A percentile compares a stretch with the other conserved stretches of the same genome.
Conservation (phyloP, 805 yeast species). For the Citeromyces nyonsensis region DNA sequence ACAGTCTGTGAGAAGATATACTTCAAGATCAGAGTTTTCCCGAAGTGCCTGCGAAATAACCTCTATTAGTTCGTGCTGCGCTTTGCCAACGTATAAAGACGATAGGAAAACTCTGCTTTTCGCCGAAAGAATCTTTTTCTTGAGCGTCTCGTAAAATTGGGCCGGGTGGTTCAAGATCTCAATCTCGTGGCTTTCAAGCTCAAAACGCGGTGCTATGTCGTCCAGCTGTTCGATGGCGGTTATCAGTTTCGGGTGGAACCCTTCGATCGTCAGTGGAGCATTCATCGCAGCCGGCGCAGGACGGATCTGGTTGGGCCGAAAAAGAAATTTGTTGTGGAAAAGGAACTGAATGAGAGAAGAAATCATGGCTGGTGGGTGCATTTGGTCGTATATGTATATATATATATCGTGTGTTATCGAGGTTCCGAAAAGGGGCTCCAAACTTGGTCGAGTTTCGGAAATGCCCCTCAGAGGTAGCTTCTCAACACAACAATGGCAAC, state of each 20-base stretch:
- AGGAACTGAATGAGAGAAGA: background rate
- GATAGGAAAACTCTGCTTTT: constrained; percentile 61
- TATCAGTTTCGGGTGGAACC: constrained; percentile 12
- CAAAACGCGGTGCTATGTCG: constrained; percentile 52
- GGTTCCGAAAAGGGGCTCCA: no score
- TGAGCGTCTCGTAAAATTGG: constrained; percentile 56
- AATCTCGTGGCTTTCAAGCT: constrained; percentile 36
- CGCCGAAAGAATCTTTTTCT: constrained; percentile 46
- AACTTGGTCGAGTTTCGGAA: no score
- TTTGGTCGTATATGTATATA: no score
- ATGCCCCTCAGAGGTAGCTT: no score
- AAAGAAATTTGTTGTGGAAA: background rate
- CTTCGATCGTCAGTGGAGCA: constrained; percentile 1
- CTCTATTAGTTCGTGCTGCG: constrained; percentile 60
- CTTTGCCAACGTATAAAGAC: constrained; percentile 74
- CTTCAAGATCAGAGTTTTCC: constrained; percentile 43
- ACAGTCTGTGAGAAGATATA: constrained; percentile 72
- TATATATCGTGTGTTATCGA: no score
- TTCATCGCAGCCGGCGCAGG: background rate
- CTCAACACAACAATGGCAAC: no score
- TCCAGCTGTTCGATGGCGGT: no score
- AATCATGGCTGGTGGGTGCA: background rate
- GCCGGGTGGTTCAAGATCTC: constrained; percentile 50
- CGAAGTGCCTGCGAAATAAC: constrained; percentile 45
- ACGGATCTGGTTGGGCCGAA: no score